These are phyloP conservation scores for Fusarium musae DNA, from an alignment of 2,329 filamentous ascomycete genomes.

Conservation along the genomic window DNA sequence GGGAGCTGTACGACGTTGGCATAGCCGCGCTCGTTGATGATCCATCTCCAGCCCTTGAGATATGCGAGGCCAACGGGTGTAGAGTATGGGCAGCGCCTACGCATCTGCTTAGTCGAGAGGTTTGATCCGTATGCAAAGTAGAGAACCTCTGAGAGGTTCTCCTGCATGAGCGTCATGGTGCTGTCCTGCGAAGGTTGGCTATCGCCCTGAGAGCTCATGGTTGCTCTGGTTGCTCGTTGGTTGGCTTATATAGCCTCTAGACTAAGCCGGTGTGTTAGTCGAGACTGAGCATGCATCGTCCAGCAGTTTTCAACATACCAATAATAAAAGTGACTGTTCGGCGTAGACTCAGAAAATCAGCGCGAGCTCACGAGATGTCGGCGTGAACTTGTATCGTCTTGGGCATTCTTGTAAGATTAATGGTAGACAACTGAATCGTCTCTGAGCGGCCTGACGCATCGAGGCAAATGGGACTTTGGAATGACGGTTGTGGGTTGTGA, in stretches of 20 bases:
- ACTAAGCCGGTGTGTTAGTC: background rate
- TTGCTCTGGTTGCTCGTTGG: background rate
- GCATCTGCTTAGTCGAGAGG: slow-evolving; percentile 74
- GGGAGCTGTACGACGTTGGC: slow-evolving; percentile 69
- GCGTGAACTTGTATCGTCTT: slow-evolving; percentile 11
- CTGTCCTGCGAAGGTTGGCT: slow-evolving; percentile 52
- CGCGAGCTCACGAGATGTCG: background rate
- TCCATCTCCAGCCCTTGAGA: slow-evolving; percentile 68
- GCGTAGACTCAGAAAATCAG: slow-evolving; percentile 12
- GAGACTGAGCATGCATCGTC: background rate
- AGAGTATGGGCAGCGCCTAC: slow-evolving; percentile 67
- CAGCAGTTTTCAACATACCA: background rate
- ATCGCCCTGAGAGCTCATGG: slow-evolving; percentile 47
- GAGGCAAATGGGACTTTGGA: slow-evolving; percentile 8
- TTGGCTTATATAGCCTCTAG: slow-evolving; percentile 1
- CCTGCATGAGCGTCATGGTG: slow-evolving; percentile 50
- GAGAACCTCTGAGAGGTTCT: slow-evolving; percentile 53
- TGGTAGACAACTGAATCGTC: background rate
- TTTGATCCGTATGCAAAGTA: slow-evolving; percentile 81
- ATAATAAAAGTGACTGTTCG: slow-evolving; percentile 8
- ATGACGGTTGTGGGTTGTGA: slow-evolving; percentile 15
- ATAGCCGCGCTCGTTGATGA: slow-evolving; percentile 74
- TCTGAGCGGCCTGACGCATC: slow-evolving; percentile 22
- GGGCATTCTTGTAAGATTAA: slow-evolving; percentile 10
- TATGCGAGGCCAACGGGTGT: slow-evolving; percentile 66